Percentiles rank a stretch among this genome's conserved stretches.
These are phyloP conservation scores for Pythium insidiosum DNA, from an alignment of 352 stramenopile genomes.

Conservation along the genomic window DNA sequence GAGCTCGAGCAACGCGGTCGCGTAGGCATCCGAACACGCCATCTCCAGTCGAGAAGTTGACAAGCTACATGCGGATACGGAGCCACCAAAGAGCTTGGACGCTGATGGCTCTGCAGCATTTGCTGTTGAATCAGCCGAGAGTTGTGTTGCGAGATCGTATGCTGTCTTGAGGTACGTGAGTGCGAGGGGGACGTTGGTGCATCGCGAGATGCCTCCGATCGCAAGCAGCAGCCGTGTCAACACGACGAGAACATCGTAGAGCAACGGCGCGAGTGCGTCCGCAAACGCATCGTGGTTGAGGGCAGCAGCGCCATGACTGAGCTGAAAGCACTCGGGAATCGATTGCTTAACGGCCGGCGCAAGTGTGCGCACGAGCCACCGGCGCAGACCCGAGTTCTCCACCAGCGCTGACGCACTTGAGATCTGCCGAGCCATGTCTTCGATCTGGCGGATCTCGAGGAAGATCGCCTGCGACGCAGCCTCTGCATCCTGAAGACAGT, in stretches of 20 bases:
- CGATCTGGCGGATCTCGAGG: background rate
- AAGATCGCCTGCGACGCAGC: slow-evolving; percentile 1
- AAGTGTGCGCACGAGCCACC: slow-evolving; percentile 4
- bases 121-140: slow-evolving; percentile 5
- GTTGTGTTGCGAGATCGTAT: slow-evolving; percentile 29
- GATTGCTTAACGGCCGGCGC: slow-evolving; percentile 7
- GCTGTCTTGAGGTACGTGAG: slow-evolving; percentile 34
- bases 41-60: no score
- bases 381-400: background rate
- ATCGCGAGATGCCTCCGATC: slow-evolving; percentile 27
- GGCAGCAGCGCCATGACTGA: no score
- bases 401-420: background rate
- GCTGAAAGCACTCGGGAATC: background rate
- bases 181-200: slow-evolving; percentile 29
- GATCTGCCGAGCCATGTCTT: background rate
- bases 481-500: background rate
- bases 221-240: slow-evolving; percentile 36
- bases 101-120: no score
- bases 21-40: slow-evolving; percentile 34
- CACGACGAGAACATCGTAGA: slow-evolving; percentile 30
- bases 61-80: no score
- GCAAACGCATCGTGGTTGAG: no score
- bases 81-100: no score
- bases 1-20: slow-evolving; percentile 24
- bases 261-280: background rate